phyloP scores from a whole-genome alignment of 2,329 filamentous ascomycete species.

The Colletotrichum sp. region DNA sequence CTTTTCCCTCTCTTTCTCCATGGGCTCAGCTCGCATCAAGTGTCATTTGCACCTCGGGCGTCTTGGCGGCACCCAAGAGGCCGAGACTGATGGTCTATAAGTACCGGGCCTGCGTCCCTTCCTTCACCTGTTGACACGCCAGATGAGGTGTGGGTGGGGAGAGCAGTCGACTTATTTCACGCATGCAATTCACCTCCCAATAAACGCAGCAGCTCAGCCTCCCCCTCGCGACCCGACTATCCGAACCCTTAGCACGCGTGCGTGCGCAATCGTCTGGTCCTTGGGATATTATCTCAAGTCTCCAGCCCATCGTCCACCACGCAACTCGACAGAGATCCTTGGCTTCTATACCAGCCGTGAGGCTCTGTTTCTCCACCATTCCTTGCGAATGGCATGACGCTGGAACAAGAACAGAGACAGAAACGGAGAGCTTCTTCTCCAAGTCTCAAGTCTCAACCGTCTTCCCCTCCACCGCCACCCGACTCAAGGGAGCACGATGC shows the following conservation, averaged over 20 bases:
- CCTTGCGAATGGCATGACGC: not conserved
- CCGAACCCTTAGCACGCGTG: not conserved
- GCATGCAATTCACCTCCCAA: not conserved
- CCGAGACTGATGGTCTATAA: not conserved
- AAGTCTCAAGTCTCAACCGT: not conserved
- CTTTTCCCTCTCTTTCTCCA: not conserved
- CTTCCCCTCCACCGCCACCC: not conserved
- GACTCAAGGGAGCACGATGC: not conserved
- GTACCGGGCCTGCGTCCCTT: not conserved
- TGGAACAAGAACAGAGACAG: not conserved
- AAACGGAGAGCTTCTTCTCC: not conserved
- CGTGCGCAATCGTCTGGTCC: not conserved
- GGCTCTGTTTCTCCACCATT: conserved; percentile 6
- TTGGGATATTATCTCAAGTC: not conserved
- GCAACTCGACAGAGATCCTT: not conserved
- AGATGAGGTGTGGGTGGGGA: conserved; percentile 15
- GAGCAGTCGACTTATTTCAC: not conserved
- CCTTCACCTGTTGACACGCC: not conserved
- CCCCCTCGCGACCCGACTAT: not conserved
- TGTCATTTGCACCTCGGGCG: not conserved
- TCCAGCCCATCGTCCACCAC: not conserved
- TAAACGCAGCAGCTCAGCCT: not conserved
- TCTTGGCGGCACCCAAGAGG: not conserved
- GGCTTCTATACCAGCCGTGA: not conserved
- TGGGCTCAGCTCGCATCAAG: not conserved